Evolutionary conservation across 2,329 filamentous ascomycete species (phyloP), one percentile per base, ranked within the genome.

Genomic region (Alternaria solani): DNA sequence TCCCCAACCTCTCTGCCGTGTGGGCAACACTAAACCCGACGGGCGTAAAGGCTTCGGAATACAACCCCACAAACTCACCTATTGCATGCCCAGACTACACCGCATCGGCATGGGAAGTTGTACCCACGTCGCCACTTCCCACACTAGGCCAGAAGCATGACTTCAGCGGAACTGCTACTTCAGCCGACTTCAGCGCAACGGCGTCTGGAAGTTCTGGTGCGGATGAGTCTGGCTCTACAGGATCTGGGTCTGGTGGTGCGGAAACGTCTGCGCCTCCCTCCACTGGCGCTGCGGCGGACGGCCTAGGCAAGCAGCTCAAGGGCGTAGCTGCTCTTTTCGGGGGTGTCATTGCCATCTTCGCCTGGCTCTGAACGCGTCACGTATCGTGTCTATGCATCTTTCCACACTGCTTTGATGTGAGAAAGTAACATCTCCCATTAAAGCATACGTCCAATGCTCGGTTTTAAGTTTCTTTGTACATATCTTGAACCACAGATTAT

Each of bases 21-120:
- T 96, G 93, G 93, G 88, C 88, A 7, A 90, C 87, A 4, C 80
- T 92, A 54, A 86, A 81, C 7, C 92, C 93, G 0, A 87, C 87
- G 0, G 91, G 92, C 34, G 85, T 94, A 42, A 83, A 85, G 42
- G 85, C 84, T 52, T 84, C 86, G 2, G 85, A 86, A 28, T 96
- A 96, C 80, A 84, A 85, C 23, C 83, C 89, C 6, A 84, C 81
- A 2, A 81, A 83, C 9, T 87, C 87, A 1, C 86, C 90, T 2
- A 87, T 90, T 3, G 80, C 85, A 2, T 96, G 93, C 78, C 93
- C 93, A 7, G 80, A 84, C 1, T 89, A 87, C 28, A 94, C 91
- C 0, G 72, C 83, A 1, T 87, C 85, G 26, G 86, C 87, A 32
- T 97, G 93, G 93, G 82, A 88, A 20, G 87, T 96, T 4, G 81